Percentiles rank a stretch among this genome's conserved stretches.
phyloP scores from a whole-genome alignment of 139 green algal genomes.

The Deuterostichococcus epilithicus region DNA sequence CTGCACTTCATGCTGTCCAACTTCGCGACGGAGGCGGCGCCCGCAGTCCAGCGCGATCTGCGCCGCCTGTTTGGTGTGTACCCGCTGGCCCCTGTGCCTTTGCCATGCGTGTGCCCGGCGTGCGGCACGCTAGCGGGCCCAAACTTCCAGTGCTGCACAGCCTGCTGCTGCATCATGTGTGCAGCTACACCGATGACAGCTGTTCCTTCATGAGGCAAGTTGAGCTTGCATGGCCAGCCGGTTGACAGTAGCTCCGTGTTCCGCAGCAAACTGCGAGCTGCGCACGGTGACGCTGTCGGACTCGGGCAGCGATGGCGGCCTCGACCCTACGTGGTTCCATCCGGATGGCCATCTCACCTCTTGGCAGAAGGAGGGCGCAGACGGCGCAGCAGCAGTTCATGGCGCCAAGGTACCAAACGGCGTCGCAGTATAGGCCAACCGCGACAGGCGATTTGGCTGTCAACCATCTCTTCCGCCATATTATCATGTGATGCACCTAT shows the following conservation, averaged over 20 bases:
- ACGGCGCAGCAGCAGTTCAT: not conserved
- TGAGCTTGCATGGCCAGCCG: no score
- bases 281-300: conserved; percentile 31
- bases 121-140: no score
- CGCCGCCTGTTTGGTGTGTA: conserved; percentile 14
- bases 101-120: not conserved
- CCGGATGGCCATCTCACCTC: no score
- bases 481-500: no score
- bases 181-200: conserved; percentile 15
- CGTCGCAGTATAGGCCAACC: no score
- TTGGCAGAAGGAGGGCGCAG: not conserved
- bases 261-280: conserved; percentile 40
- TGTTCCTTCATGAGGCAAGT: no score
- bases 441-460: no score
- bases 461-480: no score
- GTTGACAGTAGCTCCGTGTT: no score
- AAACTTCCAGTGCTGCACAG: not conserved
- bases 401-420: no score
- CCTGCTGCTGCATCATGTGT: not conserved
- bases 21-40: conserved; percentile 11
- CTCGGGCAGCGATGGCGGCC: conserved; percentile 4
- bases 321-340: conserved; percentile 26
- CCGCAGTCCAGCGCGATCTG: conserved; percentile 23
- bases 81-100: not conserved
- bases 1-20: conserved; percentile 35